Evolutionary conservation across 306 rosid genomes (phyloP).

Genomic region (Luffa aegyptiaca): DNA sequence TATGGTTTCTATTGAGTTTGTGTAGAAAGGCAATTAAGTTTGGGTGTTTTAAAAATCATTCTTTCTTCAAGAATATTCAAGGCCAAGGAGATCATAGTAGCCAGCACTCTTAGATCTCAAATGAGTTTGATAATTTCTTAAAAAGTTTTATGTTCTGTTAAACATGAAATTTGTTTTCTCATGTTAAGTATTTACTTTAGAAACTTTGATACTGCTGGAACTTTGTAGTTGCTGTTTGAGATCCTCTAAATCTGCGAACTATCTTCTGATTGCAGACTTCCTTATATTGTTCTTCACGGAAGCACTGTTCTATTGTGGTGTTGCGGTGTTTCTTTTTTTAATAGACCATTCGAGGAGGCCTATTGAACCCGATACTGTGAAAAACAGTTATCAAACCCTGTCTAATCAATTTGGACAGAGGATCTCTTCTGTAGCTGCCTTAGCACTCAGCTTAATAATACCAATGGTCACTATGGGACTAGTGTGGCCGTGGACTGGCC

Average conservation of each 20-base stretch:
- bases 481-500: slow-evolving; percentile 99
- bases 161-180: neutral
- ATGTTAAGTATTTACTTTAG: neutral
- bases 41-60: neutral
- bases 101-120: neutral
- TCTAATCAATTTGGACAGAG: slow-evolving; percentile 59
- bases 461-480: slow-evolving; percentile 99
- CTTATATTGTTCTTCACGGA: slow-evolving; percentile 97
- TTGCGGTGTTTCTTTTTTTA: slow-evolving; percentile 60
- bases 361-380: slow-evolving; percentile 22
- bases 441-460: slow-evolving; percentile 85
- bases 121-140: neutral
- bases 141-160: neutral
- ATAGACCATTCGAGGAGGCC: slow-evolving; percentile 63
- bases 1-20: neutral
- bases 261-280: slow-evolving; percentile 55
- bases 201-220: neutral
- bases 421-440: slow-evolving; percentile 63
- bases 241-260: neutral
- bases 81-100: neutral
- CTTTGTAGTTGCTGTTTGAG: neutral
- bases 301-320: slow-evolving; percentile 89
- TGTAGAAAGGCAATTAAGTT: neutral
- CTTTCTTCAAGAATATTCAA: neutral
- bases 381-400: slow-evolving; percentile 16